Evolutionary conservation across 257 asterid genomes (phyloP).

Genomic region (Cynanchum wilfordii): DNA sequence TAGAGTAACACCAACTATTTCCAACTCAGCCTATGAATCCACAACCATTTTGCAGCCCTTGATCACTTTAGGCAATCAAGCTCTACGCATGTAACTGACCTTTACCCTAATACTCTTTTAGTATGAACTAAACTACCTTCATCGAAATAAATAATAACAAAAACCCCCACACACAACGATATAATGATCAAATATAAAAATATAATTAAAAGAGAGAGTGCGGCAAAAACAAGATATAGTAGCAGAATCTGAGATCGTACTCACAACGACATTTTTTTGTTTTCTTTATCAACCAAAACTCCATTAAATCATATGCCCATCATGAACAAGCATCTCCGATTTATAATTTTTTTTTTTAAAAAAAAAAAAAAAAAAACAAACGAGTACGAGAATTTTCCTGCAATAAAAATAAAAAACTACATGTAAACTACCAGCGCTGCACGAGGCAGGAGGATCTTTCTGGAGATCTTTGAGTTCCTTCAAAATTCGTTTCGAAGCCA

Average conservation of each 20-base stretch:
- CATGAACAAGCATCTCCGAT: too few relatives aligned
- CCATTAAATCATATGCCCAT: neutral
- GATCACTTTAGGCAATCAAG: neutral
- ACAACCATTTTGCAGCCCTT: neutral
- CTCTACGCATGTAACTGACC: neutral
- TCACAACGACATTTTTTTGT: neutral
- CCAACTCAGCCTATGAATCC: neutral
- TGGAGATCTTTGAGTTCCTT: slow-evolving; percentile 73
- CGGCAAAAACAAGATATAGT: neutral
- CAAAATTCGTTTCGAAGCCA: slow-evolving; percentile 78
- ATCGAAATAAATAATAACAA: neutral
- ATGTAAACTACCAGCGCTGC: slow-evolving; percentile 48
- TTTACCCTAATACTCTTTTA: neutral
- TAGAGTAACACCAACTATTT: neutral
- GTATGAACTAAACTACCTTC: neutral
- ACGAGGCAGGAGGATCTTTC: slow-evolving; percentile 70
- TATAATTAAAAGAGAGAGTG: neutral
- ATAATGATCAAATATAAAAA: too few relatives aligned
- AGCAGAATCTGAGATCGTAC: neutral
- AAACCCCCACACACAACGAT: too few relatives aligned
- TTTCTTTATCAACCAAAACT: neutral
- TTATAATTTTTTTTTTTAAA: too few relatives aligned
- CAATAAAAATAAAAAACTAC: neutral
- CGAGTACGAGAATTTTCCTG: neutral
- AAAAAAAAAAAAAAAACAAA: neutral